phyloP scores from a whole-genome alignment of 257 asterid genomes.

The Hygrophila difformis region DNA sequence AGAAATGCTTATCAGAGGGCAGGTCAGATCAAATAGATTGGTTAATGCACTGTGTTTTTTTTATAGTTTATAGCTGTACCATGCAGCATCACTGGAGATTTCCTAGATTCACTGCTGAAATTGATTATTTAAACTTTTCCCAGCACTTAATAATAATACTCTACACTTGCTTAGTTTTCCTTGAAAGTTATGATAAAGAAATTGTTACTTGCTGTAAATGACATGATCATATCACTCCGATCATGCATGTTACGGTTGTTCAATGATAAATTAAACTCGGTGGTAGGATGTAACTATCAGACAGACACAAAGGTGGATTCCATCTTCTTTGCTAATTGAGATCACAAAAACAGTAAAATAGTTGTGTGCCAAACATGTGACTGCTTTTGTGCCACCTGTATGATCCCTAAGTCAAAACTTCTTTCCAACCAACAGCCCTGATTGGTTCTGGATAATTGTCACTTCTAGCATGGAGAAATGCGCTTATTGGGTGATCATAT shows the following conservation, averaged over 20 bases:
- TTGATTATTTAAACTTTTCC: too few relatives aligned
- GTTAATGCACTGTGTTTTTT: not conserved
- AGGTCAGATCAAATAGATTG: constrained; percentile 34
- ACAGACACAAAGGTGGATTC: not conserved
- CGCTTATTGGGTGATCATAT: constrained; percentile 10
- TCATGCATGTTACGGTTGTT: too few relatives aligned
- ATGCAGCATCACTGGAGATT: not conserved
- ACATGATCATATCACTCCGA: too few relatives aligned
- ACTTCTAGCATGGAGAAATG: not conserved
- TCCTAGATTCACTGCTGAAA: not conserved
- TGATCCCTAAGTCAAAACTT: not conserved
- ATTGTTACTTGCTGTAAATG: too few relatives aligned
- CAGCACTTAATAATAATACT: too few relatives aligned
- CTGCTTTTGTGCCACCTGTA: not conserved
- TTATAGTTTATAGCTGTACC: not conserved
- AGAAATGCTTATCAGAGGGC: constrained; percentile 88
- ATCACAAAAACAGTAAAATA: too few relatives aligned
- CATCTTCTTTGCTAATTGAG: too few relatives aligned
- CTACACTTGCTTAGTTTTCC: not conserved
- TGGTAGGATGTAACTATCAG: too few relatives aligned
- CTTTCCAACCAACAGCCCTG: too few relatives aligned
- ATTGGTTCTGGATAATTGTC: not conserved
- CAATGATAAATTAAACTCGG: too few relatives aligned
- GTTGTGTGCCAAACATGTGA: too few relatives aligned
- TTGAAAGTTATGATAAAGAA: too few relatives aligned